phyloP scores from a whole-genome alignment of 331 rosid species.

The Acacia pycnantha region DNA sequence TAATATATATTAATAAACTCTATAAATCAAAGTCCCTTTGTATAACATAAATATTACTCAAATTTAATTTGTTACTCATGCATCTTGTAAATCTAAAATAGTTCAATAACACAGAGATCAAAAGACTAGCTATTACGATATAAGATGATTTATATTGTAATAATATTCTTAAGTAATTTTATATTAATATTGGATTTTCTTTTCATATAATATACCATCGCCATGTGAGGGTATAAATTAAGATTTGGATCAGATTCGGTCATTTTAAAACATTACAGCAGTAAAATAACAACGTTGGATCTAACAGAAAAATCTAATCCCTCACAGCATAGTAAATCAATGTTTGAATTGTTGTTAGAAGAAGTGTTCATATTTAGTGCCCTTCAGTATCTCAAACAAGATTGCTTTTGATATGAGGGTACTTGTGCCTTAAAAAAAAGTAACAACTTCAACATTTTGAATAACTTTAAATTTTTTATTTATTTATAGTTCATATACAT shows the following conservation, averaged over 20 bases:
- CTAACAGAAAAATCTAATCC: no score
- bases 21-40: no score
- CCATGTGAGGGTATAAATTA: not conserved
- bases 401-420: rapidly evolving
- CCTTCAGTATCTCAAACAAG: rapidly evolving
- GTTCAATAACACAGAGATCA: not conserved
- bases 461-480: not conserved
- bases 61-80: not conserved
- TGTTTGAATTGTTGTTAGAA: no score
- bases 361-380: rapidly evolving
- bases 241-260: not conserved
- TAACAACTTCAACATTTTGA: not conserved
- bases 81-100: not conserved
- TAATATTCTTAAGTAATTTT: not conserved
- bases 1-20: no score
- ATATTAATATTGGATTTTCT: no score
- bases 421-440: no score
- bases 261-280: not conserved
- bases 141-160: no score
- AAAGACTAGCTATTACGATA: no score
- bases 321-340: no score
- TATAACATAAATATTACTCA: not conserved
- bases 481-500: no score
- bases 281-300: not conserved
- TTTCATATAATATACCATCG: not conserved